Base-by-base conservation (phyloP, 768 basidiomycete genomes). In the Rhodotorula toruloides region DNA sequence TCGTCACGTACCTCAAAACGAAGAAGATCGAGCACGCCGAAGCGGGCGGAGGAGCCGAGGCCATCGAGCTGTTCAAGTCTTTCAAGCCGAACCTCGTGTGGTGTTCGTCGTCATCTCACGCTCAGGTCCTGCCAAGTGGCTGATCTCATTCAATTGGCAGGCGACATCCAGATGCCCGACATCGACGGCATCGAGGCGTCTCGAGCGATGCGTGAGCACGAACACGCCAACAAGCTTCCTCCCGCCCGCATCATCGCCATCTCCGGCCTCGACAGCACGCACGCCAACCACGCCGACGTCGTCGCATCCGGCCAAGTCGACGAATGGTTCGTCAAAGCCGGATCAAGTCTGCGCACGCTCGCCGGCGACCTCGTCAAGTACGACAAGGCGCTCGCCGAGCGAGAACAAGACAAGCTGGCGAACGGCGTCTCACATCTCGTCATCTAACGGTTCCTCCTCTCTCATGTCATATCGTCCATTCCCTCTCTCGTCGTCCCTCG, bases 251-350 rank as follows among this genome's bases (percentile, higher is more conserved):
- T 59, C 29, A 48, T 59, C 49, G 48, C 48, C 37, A 19, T 59
- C 48, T 50, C 48, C 0, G 58, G 58, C 17, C 58, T 59, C 58
- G 58, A 59, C 48, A 27, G 25, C 32, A 50, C 47, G 3, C 37
- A 32, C 39, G 48, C 39, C 48, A 31, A 39, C 11, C 47, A 59
- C 40, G 29, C 22, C 7, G 9, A 37, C 13, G 39, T 59, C 29
- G 19, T 59, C 39, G 31, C 27, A 4, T 29, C 17, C 3, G 58
- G 58, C 9, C 47, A 50, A 14, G 48, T 59, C 58, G 11, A 42
- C 21, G 37, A 22, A 4, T 59, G 58, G 58, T 40, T 50, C 48
- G 58, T 59, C 48, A 59, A 59, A 40, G 27, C 37, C 27, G 58
- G 58, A 5, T 17, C 36, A 22, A 50, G 37, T 31, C 31, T 59